Percentiles rank a stretch among this genome's conserved stretches.
Evolutionary conservation across 2,329 filamentous ascomycete species (phyloP).

Genomic region (Colletotrichum salicis): DNA sequence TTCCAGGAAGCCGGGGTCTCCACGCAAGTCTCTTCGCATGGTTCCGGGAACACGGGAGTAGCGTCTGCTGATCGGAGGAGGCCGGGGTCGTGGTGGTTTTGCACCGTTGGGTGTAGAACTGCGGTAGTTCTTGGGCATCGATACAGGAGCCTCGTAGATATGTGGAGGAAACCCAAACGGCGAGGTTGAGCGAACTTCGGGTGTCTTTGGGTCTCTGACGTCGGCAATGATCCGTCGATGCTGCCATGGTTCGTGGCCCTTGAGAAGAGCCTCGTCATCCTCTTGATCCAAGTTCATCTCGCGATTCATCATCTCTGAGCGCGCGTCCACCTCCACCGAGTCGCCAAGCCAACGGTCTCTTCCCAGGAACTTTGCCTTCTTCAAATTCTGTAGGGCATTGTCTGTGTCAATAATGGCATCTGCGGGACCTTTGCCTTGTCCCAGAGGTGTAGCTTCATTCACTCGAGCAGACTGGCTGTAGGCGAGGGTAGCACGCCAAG

Average conservation of each 20-base stretch:
- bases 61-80: slow-evolving; percentile 18
- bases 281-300: slow-evolving; percentile 12
- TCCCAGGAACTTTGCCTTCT: slow-evolving; percentile 35
- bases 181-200: not conserved
- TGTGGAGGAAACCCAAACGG: not conserved
- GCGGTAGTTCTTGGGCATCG: slow-evolving; percentile 3
- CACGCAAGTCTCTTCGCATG: slow-evolving; percentile 14
- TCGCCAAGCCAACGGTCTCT: slow-evolving; percentile 42
- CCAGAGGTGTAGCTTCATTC: slow-evolving; percentile 5
- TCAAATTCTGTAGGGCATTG: slow-evolving; percentile 30
- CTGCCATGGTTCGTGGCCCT: slow-evolving; percentile 17
- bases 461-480: slow-evolving; percentile 33
- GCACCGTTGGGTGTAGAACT: not conserved
- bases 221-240: slow-evolving; percentile 5
- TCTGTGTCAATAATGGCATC: slow-evolving; percentile 24
- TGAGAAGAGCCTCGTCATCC: slow-evolving; percentile 3
- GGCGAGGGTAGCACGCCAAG: slow-evolving; percentile 40
- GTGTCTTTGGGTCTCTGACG: not conserved
- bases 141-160: slow-evolving; percentile 14
- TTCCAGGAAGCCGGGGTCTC: not conserved
- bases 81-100: slow-evolving; percentile 22
- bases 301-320: not conserved
- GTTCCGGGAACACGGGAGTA: slow-evolving; percentile 24
- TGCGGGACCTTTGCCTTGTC: not conserved
- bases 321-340: slow-evolving; percentile 5